Base-by-base conservation (phyloP, 2,329 filamentous ascomycete genomes). In the Fusarium musae region DNA sequence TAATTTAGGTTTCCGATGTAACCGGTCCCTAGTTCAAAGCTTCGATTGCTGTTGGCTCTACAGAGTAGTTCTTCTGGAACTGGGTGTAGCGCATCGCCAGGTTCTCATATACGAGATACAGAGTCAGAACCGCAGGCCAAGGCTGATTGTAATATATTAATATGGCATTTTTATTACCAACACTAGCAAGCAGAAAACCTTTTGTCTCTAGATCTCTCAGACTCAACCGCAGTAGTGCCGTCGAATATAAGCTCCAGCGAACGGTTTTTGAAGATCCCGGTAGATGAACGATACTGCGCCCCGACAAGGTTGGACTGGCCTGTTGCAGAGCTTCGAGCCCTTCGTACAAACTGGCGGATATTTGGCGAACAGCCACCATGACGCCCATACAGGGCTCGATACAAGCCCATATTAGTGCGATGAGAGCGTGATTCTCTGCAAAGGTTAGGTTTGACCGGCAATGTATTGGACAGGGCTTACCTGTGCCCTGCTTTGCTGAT, bases 301-400 rank as follows among this genome's bases (percentile, higher is more conserved):
- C 12, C 12, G 9, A 8, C 21, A 21, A 19, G 5, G n/a, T 11
- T 42, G 15, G 13, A 13, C 9, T 21, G 19, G 2, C n/a, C 2
- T 6, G 11, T 1, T 8, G n/a, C 3, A 17, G 34, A 8, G 1
- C 1, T 15, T 16, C 11, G 30, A 5, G 16, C 11, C 17, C 5
- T 17, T 4, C 42, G 30, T 6, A 28, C 6, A 0, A 66, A 11
- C 10, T 66, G 59, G 1, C 42, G 36, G 5, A 49, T 56, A 3
- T 5, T 37, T 0, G 49, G 63, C 11, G 46, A 56, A 13, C 42
- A 66, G 4, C 23, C 4, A 56, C 59, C 13, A 63, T 39, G 3
- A 57, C 19, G 2, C 63, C 59, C 9, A 57, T 43, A 4, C 47
- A 66, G 2, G 54, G 36, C 3, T 66, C 59, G 1, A 49, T 57